These are phyloP conservation scores for Mortierella alpina DNA, from an alignment of 192 early-diverging fungal genomes.

Conservation along the genomic window DNA sequence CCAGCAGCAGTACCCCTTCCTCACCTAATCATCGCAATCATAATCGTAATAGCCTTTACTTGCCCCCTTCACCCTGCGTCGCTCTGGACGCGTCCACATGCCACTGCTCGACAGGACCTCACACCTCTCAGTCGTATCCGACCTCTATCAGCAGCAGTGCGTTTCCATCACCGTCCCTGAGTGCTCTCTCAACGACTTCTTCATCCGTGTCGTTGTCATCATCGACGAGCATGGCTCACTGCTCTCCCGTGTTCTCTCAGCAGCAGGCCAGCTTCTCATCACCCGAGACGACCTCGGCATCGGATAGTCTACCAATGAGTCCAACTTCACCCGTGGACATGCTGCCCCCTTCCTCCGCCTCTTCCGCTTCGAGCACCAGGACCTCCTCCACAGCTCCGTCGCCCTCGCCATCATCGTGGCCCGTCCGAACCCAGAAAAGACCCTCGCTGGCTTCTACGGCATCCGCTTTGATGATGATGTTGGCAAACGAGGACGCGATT, in stretches of 20 bases:
- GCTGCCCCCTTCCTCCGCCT: neutral
- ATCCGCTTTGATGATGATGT: neutral
- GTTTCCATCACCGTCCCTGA: neutral
- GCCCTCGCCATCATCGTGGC: neutral
- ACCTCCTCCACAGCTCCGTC: neutral
- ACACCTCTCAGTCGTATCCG: neutral
- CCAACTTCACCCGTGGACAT: neutral
- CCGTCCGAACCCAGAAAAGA: constrained; percentile 5
- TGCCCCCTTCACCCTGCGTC: constrained; percentile 20
- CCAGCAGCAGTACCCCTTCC: neutral
- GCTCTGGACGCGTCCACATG: constrained; percentile 24
- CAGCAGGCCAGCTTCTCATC: neutral
- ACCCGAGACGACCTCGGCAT: too few relatives aligned
- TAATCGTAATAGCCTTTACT: constrained; percentile 5
- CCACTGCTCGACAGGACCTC: constrained; percentile 1
- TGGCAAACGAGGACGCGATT: neutral
- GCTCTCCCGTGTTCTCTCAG: constrained; percentile 26
- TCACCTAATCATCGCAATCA: constrained; percentile 6
- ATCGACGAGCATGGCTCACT: constrained; percentile 33
- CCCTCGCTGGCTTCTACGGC: neutral
- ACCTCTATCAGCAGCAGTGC: neutral
- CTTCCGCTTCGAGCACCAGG: constrained; percentile 1
- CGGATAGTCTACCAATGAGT: too few relatives aligned
- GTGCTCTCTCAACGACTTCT: neutral
- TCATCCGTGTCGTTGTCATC: neutral